Base-by-base conservation (phyloP, 768 basidiomycete genomes). In the Mycena metata region DNA sequence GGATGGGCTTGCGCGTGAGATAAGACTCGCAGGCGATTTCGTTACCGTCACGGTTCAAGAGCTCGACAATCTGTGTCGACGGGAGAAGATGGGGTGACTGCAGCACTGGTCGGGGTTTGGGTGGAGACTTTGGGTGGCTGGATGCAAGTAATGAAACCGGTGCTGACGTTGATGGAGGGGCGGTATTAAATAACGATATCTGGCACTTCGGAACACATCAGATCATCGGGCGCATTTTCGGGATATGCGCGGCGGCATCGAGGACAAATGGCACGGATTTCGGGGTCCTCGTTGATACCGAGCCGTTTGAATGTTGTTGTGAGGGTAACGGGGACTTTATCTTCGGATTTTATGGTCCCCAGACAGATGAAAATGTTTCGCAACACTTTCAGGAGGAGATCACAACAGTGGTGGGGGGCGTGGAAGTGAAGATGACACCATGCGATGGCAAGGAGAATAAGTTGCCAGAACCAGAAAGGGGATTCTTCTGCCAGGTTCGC, bases 361-460 rank as follows among this genome's bases (percentile, higher is more conserved):
- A 55, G 41, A 17, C n/a, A 49, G 0, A 63, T 12, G 43, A 63
- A 63, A 23, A 63, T 52, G 39, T n/a, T n/a, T 1, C 41, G 50
- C 1, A 64, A 17, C n/a, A n/a, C n/a, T n/a, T n/a, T n/a, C 10
- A 66, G 23, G 5, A 50, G 55, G 6, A 41, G 49, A 11, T 1
- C 16, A 17, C 64, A 66, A 19, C 33, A 43, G 2, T 56, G 56
- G 35, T 50, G 47, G 1, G 64, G 55, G 13, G 45, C 17, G 36
- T 66, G 64, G 42, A 58, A 66, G 11, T 60, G 64, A n/a, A n/a
- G n/a, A n/a, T n/a, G n/a, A 2, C 55, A 8, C 63, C 63, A 64
- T 1, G 46, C 42, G 1, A 21, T 21, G 1, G 30, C 17, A 36
- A 64, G 19, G 21, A 56, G 50, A 24, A 64, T 52, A 1, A 55